These are phyloP conservation scores for Microbotryum violaceum DNA, from an alignment of 1,284 basidiomycete genomes.

Conservation along the genomic window DNA sequence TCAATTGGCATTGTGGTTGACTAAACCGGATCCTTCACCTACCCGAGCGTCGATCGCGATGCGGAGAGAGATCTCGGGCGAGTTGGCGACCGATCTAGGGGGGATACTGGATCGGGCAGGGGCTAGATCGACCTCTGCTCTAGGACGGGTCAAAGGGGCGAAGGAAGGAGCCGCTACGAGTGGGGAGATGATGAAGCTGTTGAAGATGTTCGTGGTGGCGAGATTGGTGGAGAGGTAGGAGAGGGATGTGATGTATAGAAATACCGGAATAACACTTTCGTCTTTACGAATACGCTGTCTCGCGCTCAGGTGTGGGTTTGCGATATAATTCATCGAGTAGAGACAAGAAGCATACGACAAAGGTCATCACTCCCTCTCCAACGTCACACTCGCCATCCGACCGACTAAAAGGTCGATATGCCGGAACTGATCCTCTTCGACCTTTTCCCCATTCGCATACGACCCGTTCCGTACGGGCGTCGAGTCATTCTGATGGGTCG, in stretches of 20 bases:
- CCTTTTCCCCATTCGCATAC: not conserved
- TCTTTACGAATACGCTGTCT: too few relatives aligned
- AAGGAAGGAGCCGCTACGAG: not conserved
- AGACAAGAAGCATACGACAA: too few relatives aligned
- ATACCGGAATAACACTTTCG: too few relatives aligned
- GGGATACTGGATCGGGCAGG: conserved; percentile 58
- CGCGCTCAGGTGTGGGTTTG: too few relatives aligned
- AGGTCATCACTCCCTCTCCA: conserved; percentile 9
- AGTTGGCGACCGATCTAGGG: conserved; percentile 44
- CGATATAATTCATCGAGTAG: too few relatives aligned
- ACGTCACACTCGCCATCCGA: conserved; percentile 14
- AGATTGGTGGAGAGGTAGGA: conserved; percentile 10
- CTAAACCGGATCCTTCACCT: not conserved
- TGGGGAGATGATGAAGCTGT: conserved; percentile 38
- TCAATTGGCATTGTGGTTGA: conserved; percentile 61
- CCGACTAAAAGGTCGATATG: conserved; percentile 28
- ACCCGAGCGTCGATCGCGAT: conserved; percentile 8
- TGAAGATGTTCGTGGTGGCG: conserved; percentile 55
- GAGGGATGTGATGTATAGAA: not conserved
- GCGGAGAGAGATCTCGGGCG: conserved; percentile 59
- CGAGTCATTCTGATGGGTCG: not conserved
- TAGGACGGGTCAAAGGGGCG: not conserved
- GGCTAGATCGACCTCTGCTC: conserved; percentile 33
- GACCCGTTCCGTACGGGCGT: not conserved
- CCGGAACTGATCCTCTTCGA: not conserved